Base-by-base conservation (phyloP, 805 yeast genomes). In the Wickerhamiella cacticola region DNA sequence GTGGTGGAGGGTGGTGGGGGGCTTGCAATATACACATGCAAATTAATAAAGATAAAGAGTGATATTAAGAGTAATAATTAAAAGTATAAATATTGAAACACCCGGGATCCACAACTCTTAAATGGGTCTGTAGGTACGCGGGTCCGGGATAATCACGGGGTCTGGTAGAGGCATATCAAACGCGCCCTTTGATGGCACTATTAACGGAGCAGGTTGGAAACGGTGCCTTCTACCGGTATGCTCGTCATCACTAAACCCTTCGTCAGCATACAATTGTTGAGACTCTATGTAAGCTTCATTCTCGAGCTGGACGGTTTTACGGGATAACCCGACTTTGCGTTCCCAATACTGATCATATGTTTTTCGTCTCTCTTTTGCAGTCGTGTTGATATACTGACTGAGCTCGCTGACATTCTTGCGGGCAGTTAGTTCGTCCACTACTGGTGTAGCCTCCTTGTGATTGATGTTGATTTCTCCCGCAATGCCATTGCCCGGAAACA, bases 331-430 rank as follows among this genome's bases (percentile, higher is more conserved):
- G 31, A 48, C 46, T 24, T 59, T 46, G 51, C 53, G 48, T 29
- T 44, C 42, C 69, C 69, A 66, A 54, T 56, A 65, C 25, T 51
- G 48, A 22, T 53, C 48, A 68, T 68, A 66, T 48, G 53, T 50
- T 39, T 50, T 46, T 16, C 50, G 45, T 21, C 70, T 58, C 36
- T 46, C 45, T n/a, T 41, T 33, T n/a, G 69, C 59, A 49, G 55
- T 56, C n/a, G 21, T 35, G 25, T 55, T 56, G 16, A 66, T 44
- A 40, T 53, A 61, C 44, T 43, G 12, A 22, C 54, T 49, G 51
- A 52, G 55, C 48, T 56, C 54, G 13, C 48, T 28, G n/a, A 56
- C 59, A 3, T 59, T 52, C 18, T 39, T 33, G 45, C 56, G 57
- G 21, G 60, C 57, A 10, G 59, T 56, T 28, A 47, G 35, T 47